Percentiles rank a stretch among this genome's conserved stretches.
phyloP scores from a whole-genome alignment of 495 filamentous ascomycete species.

The Aspergillus conjunctus region DNA sequence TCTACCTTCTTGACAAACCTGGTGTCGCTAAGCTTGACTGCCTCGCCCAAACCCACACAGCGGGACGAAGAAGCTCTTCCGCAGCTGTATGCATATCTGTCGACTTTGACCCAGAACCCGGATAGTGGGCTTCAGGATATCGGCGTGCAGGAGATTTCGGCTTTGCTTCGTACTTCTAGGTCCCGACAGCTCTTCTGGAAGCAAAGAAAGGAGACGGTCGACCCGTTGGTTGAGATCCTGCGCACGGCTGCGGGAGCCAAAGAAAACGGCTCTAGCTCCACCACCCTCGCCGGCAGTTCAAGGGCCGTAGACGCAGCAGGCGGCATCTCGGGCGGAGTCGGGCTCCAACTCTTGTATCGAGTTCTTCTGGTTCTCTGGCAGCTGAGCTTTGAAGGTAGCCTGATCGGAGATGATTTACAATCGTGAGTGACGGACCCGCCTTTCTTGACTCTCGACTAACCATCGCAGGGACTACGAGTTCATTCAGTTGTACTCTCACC shows the following conservation, averaged over 20 bases:
- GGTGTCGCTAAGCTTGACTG: constrained; percentile 67
- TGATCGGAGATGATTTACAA: constrained; percentile 84
- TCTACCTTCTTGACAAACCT: constrained; percentile 84
- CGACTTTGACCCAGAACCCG: constrained; percentile 73
- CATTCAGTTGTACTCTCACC: constrained; percentile 83
- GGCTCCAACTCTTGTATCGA: constrained; percentile 92
- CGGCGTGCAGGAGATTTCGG: constrained; percentile 87
- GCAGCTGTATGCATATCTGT: constrained; percentile 83
- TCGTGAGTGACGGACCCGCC: constrained; percentile 55
- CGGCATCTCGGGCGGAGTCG: constrained; percentile 76
- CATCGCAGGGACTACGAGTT: constrained; percentile 80
- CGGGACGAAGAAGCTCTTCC: constrained; percentile 77
- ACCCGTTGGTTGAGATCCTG: constrained; percentile 80
- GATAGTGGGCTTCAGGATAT: constrained; percentile 93
- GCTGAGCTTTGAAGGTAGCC: constrained; percentile 83
- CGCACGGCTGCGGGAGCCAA: constrained; percentile 74
- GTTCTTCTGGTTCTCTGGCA: constrained; percentile 93
- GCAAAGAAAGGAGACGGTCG: constrained; percentile 78
- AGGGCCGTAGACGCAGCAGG: constrained; percentile 57
- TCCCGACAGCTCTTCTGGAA: constrained; percentile 88
- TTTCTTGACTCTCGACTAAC: constrained; percentile 21
- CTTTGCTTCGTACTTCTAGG: constrained; percentile 72
- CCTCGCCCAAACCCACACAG: constrained; percentile 53
- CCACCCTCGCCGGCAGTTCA: constrained; percentile 66
- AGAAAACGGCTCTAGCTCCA: constrained; percentile 62